Conservation (phyloP, 345 rosid species). For the Laguncularia racemosa region DNA sequence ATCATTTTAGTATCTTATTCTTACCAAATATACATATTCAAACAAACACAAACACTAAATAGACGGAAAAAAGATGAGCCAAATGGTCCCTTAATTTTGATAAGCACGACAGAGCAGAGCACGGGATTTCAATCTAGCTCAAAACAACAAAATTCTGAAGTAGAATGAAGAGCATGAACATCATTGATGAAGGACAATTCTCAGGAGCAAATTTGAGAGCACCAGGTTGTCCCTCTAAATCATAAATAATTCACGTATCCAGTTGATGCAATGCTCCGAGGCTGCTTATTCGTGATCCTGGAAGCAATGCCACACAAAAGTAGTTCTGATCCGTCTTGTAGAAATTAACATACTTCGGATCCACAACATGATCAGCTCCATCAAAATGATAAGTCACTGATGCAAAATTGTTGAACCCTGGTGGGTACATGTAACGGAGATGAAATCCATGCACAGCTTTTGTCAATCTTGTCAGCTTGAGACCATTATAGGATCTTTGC, state of each 20-base stretch:
- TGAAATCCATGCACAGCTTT: not conserved
- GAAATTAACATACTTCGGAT: not conserved
- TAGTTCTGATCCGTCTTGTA: not conserved
- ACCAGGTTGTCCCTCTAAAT: not conserved
- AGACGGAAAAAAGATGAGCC: too few relatives aligned
- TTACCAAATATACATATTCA: too few relatives aligned
- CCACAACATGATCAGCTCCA: constrained; percentile 5
- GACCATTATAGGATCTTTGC: not conserved
- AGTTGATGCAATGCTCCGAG: constrained; percentile 10
- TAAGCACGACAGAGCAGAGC: too few relatives aligned
- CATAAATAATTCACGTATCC: constrained; percentile 5
- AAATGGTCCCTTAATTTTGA: too few relatives aligned
- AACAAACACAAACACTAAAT: too few relatives aligned
- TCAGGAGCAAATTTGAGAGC: too few relatives aligned
- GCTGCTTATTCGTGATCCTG: not conserved
- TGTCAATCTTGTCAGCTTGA: not conserved
- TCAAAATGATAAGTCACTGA: constrained; percentile 13
- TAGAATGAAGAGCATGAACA: too few relatives aligned
- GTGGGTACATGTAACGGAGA: constrained; percentile 6
- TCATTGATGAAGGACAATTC: too few relatives aligned
- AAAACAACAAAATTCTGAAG: too few relatives aligned
- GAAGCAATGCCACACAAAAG: constrained; percentile 1
- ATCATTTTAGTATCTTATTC: too few relatives aligned
- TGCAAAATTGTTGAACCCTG: constrained; percentile 3
- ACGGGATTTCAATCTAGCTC: too few relatives aligned